Conservation (phyloP, 176 grass and related monocot genomes). For the Metroxylon sagu region DNA sequence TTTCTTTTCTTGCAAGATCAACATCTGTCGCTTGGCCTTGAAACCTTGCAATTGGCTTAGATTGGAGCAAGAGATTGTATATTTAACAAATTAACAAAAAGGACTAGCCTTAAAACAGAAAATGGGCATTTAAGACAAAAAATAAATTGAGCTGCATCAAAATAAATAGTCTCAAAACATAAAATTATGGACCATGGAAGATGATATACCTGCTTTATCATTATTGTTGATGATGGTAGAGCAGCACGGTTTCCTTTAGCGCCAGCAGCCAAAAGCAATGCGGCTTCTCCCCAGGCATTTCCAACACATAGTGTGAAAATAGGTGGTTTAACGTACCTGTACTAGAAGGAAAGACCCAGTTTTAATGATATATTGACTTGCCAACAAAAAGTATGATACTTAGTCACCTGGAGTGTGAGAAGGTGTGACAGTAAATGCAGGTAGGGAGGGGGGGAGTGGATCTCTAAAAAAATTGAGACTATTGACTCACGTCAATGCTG, state of each 20-base stretch:
- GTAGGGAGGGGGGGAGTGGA: too few species aligned
- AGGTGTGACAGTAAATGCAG: too few species aligned
- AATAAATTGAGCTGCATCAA: too few species aligned
- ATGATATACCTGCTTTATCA: constrained; percentile 79
- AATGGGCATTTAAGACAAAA: too few species aligned
- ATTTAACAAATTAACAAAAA: constrained; percentile 20
- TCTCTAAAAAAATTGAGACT: too few species aligned
- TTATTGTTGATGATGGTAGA: constrained; percentile 90
- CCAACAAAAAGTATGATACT: too few species aligned
- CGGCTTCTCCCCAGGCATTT: constrained; percentile 95
- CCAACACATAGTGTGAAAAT: constrained; percentile 93
- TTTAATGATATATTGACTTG: too few species aligned
- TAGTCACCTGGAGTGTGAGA: too few species aligned
- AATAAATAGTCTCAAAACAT: too few species aligned
- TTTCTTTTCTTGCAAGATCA: constrained; percentile 85
- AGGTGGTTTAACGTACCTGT: constrained; percentile 64
- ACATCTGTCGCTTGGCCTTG: constrained; percentile 71
- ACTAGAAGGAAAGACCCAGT: constrained; percentile 2
- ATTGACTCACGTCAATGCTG: too few species aligned
- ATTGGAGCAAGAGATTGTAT: constrained; percentile 12
- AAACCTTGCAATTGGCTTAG: constrained; percentile 81
- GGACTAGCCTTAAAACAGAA: neutral
- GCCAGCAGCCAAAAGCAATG: constrained; percentile 91
- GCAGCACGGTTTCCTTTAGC: constrained; percentile 73
- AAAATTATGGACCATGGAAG: too few species aligned